Evolutionary conservation across 2,329 filamentous ascomycete genomes (phyloP), one percentile per base, ranked within the genome.

Genomic region (Stylonectria norvegica): DNA sequence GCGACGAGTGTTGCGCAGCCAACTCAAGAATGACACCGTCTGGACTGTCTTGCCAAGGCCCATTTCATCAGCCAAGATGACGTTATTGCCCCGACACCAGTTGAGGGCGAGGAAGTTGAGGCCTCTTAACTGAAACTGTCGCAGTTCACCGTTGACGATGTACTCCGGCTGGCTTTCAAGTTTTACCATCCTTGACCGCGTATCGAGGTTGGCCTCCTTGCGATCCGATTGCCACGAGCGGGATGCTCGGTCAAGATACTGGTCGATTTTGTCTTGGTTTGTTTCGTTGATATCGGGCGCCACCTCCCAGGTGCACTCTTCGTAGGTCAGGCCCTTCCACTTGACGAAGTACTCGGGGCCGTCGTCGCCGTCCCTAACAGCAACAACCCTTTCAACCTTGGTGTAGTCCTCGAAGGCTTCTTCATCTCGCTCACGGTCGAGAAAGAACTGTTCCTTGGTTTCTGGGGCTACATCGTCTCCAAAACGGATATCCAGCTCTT

Each of bases 41-140:
- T 98, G 93, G 0, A 98, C 93, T 0, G 93, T 98, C 70, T 98
- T 98, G 19, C 93, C 93, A 11, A 98, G 76, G 56, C 93, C 93
- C 93, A 98, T 98, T 67, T 98, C 93, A 61, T 98, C 93, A 34
- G 93, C 93, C 38, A 98, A 77, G 55, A 98, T 96, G 59, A 97
- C 93, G 56, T 97, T 98, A 64, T 93, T 93, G 40, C 82, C 83
- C 57, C 86, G 84, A 38, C 86, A 88, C 94, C 94, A 98, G 66
- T 97, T 95, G 66, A 95, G 89, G 32, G 88, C 88, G 48, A 98
- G 73, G 65, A 96, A 98, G 69, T 97, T 97, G 45, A 98, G 72
- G 20, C 94, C 93, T 50, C 85, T 88, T 55, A 97, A 77, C 66
- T 98, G 94, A 62, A 98, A 98, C 49, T 90, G 84, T 52, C 93